Conservation (phyloP, 2,329 filamentous ascomycete genomes). For the Penicillium sp. region DNA sequence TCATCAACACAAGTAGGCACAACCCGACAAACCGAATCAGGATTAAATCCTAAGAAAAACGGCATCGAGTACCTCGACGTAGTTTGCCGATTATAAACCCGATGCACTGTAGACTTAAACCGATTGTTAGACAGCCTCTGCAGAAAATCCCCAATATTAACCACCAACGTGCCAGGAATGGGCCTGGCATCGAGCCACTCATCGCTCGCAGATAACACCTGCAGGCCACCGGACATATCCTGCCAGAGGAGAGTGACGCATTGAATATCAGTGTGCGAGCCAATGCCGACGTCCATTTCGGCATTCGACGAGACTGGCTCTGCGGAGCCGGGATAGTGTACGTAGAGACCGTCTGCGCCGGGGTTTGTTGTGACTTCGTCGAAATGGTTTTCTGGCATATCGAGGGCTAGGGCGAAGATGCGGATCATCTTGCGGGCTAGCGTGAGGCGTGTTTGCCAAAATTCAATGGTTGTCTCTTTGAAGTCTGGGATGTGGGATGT, state of each 20-base stretch:
- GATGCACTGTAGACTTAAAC: constrained; percentile 54
- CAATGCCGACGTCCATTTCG: constrained; percentile 43
- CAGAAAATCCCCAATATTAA: constrained; percentile 56
- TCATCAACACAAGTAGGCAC: constrained; percentile 50
- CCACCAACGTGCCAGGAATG: constrained; percentile 50
- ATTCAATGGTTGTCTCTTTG: constrained; percentile 20
- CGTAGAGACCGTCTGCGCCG: constrained; percentile 45
- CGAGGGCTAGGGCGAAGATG: constrained; percentile 57
- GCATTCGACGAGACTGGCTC: constrained; percentile 23
- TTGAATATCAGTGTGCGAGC: constrained; percentile 51
- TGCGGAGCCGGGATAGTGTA: constrained; percentile 47
- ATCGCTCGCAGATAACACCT: constrained; percentile 44
- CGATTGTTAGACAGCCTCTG: constrained; percentile 53
- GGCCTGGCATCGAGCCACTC: constrained; percentile 27
- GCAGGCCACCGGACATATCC: constrained; percentile 44
- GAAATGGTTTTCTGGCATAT: constrained; percentile 56
- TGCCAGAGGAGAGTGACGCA: constrained; percentile 52
- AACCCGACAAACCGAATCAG: constrained; percentile 45
- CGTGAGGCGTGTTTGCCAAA: constrained; percentile 34
- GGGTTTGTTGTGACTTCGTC: constrained; percentile 56
- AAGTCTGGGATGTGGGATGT: constrained; percentile 47
- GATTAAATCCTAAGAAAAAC: constrained; percentile 59
- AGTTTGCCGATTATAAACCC: constrained; percentile 39
- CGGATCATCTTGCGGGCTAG: constrained; percentile 54
- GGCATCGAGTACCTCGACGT: constrained; percentile 55